phyloP scores from a whole-genome alignment of 2,329 filamentous ascomycete genomes.

The Phaeoacremonium minimum region DNA sequence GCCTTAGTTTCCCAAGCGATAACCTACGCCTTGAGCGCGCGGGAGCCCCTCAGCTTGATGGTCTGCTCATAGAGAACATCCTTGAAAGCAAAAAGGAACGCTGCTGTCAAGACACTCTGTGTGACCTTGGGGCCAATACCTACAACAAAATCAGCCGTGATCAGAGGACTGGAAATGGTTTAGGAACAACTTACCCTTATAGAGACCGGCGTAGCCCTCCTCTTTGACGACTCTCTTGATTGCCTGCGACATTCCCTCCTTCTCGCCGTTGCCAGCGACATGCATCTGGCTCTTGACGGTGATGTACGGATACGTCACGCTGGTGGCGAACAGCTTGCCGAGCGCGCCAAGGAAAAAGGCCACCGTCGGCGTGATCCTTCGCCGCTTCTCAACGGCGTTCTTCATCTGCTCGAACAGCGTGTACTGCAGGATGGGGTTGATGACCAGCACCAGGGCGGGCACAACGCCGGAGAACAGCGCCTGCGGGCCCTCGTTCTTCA shows the following conservation, averaged over 20 bases:
- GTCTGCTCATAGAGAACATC: constrained; percentile 88
- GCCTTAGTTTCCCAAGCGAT: no score
- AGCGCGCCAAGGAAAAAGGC: constrained; percentile 89
- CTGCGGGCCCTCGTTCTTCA: constrained; percentile 77
- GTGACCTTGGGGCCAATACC: constrained; percentile 95
- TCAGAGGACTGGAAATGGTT: neutral
- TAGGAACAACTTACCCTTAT: constrained; percentile 67
- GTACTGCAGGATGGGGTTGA: constrained; percentile 98
- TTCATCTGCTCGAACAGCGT: constrained; percentile 98
- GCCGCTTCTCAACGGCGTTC: constrained; percentile 70
- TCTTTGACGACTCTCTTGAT: constrained; percentile 77
- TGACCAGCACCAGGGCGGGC: constrained; percentile 87
- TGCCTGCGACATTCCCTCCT: constrained; percentile 75
- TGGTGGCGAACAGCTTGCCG: constrained; percentile 91
- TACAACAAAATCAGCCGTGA: constrained; percentile 28
- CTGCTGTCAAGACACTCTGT: constrained; percentile 93
- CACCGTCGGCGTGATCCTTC: constrained; percentile 76
- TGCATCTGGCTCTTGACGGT: constrained; percentile 98
- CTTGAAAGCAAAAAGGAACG: constrained; percentile 97
- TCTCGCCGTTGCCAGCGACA: constrained; percentile 68
- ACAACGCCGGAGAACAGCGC: constrained; percentile 90
- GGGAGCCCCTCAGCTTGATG: constrained; percentile 54
- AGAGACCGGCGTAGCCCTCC: constrained; percentile 88
- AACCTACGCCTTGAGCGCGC: constrained; percentile 38
- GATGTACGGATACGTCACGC: constrained; percentile 96